Evolutionary conservation across 352 stramenopile genomes (phyloP).

Genomic region (Phytophthora rubi): DNA sequence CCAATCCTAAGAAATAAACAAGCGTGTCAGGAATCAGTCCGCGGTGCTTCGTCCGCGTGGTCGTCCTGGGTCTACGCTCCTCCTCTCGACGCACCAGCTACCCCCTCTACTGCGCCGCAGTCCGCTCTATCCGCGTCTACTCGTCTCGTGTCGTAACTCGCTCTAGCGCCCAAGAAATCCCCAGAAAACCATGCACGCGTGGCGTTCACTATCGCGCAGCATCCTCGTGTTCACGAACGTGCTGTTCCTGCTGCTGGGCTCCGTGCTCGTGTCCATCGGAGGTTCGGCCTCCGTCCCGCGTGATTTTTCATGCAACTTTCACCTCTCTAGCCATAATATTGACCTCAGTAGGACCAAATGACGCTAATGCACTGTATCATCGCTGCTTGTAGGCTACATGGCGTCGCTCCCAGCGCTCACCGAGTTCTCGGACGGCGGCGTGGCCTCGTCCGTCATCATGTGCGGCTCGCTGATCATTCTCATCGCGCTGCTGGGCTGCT

Average conservation of each 20-base stretch:
- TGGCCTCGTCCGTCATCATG: constrained; percentile 82
- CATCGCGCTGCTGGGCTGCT: constrained; percentile 80
- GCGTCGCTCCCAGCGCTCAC: constrained; percentile 78
- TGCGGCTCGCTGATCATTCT: constrained; percentile 81
- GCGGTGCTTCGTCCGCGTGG: neutral
- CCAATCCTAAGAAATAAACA: constrained; percentile 4
- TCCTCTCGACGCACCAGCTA: neutral
- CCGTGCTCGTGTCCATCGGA: constrained; percentile 80
- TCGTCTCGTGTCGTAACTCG: constrained; percentile 28
- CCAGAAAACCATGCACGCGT: constrained; percentile 48
- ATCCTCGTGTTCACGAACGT: constrained; percentile 91
- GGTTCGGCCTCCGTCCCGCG: constrained; percentile 39
- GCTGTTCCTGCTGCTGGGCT: constrained; percentile 84
- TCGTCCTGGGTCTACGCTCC: constrained; percentile 8
- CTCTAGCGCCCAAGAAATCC: constrained; percentile 20
- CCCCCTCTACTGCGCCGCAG: constrained; percentile 7
- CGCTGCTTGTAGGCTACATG: constrained; percentile 67
- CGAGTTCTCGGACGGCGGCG: constrained; percentile 81
- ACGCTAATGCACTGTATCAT: neutral
- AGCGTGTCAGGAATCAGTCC: constrained; percentile 20
- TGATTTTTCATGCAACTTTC: constrained; percentile 6
- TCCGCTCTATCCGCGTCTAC: constrained; percentile 4
- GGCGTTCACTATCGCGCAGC: constrained; percentile 76
- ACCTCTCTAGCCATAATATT: constrained; percentile 1
- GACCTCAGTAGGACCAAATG: neutral